A percentile compares a stretch with the other conserved stretches of the same genome.
These are phyloP conservation scores for Colletotrichum horii DNA, from an alignment of 2,329 filamentous ascomycete species.

Conservation along the genomic window DNA sequence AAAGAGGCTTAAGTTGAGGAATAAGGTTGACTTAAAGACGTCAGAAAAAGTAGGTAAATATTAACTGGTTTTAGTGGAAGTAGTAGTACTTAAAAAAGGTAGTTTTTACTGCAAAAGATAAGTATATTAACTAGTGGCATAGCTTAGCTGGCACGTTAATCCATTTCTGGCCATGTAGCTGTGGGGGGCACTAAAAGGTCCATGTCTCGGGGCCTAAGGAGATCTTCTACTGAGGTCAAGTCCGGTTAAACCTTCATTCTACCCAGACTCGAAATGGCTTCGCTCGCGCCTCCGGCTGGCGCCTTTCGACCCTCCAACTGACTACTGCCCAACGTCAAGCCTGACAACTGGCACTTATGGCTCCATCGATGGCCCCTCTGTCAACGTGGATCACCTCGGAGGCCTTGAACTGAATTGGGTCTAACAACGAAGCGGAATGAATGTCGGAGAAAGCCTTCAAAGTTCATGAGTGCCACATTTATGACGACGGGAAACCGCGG, in stretches of 20 bases:
- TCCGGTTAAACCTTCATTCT: background rate
- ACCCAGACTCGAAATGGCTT: background rate
- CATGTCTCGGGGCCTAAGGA: too few species aligned
- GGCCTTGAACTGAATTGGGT: background rate
- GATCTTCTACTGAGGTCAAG: background rate
- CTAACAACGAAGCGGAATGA: background rate
- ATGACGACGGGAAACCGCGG: background rate
- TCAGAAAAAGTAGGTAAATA: too few species aligned
- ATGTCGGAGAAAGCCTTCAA: background rate
- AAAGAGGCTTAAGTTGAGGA: too few species aligned
- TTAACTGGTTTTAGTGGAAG: too few species aligned
- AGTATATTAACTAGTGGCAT: too few species aligned
- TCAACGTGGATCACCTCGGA: background rate
- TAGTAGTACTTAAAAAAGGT: too few species aligned
- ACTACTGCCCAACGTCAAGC: background rate
- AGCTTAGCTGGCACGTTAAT: too few species aligned
- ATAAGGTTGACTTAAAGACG: too few species aligned
- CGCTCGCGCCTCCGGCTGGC: background rate
- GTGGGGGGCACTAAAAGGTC: too few species aligned
- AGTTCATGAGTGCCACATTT: background rate
- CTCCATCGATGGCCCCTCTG: background rate
- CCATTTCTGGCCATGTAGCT: too few species aligned
- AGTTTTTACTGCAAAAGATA: too few species aligned
- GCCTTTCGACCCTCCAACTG: background rate
- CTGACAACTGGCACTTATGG: background rate